Percentiles rank a stretch among this genome's conserved stretches.
These are phyloP conservation scores for Ophiosphaerella herpotricha DNA, from an alignment of 2,329 filamentous ascomycete genomes.

Conservation along the genomic window DNA sequence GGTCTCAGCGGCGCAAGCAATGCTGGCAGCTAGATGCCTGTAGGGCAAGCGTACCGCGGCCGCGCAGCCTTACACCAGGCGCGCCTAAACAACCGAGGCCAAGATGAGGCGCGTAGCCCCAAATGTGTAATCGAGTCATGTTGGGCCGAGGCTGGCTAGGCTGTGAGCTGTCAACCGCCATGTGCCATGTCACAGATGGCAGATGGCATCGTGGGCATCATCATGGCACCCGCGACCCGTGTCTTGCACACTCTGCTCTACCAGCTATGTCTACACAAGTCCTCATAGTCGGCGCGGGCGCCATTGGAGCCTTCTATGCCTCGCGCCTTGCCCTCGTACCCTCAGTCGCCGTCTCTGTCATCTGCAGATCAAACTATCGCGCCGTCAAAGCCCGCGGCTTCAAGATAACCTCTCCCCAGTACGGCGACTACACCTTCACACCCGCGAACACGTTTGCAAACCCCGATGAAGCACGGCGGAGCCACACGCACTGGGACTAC, in stretches of 20 bases:
- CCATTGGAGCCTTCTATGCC: slow-evolving; percentile 74
- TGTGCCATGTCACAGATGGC: too few species aligned
- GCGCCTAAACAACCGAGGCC: too few species aligned
- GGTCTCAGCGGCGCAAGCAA: too few species aligned
- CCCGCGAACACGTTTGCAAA: slow-evolving; percentile 66
- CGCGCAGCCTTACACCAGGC: too few species aligned
- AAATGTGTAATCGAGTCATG: too few species aligned
- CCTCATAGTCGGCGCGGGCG: slow-evolving; percentile 71
- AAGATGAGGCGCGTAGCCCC: too few species aligned
- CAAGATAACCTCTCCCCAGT: slow-evolving; percentile 66
- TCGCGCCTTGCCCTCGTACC: slow-evolving; percentile 66
- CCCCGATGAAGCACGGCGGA: slow-evolving; percentile 59
- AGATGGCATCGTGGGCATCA: too few species aligned
- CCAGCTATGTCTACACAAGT: slow-evolving; percentile 54
- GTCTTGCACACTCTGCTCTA: neutral
- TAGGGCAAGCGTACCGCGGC: too few species aligned
- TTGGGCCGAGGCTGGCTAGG: slow-evolving; percentile 19
- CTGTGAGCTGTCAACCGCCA: too few species aligned
- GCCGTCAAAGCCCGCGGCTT: slow-evolving; percentile 67
- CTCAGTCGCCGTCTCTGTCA: slow-evolving; percentile 67
- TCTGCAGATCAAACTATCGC: slow-evolving; percentile 74
- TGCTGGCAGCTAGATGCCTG: too few species aligned
- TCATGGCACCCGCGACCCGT: too few species aligned
- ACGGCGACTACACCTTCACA: slow-evolving; percentile 69
- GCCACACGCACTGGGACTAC: slow-evolving; percentile 62